phyloP scores from a whole-genome alignment of 331 rosid species.

The Quercus tomentella region DNA sequence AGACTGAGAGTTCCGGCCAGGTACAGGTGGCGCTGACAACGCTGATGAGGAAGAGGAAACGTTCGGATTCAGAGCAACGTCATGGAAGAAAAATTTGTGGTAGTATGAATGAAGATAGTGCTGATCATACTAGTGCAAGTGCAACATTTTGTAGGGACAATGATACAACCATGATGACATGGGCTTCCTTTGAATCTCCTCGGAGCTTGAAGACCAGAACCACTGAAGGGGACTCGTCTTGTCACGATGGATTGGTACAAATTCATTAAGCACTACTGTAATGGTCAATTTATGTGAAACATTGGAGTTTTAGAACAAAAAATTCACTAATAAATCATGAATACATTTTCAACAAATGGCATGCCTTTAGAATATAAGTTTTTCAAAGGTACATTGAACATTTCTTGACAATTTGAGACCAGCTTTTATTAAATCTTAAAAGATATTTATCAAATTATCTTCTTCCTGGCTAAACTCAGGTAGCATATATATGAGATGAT shows the following conservation, averaged over 20 bases:
- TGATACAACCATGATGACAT: constrained; percentile 35
- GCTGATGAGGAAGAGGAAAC: constrained; percentile 19
- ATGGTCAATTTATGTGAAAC: background rate
- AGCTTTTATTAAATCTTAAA: too few relatives aligned
- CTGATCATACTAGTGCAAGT: constrained; percentile 16
- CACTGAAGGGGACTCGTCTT: constrained; percentile 33
- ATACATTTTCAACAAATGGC: too few relatives aligned
- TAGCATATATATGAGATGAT: too few relatives aligned
- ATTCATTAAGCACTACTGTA: background rate
- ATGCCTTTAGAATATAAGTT: too few relatives aligned
- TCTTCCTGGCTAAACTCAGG: too few relatives aligned
- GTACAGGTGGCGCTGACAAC: background rate
- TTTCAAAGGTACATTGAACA: too few relatives aligned
- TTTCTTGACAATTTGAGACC: too few relatives aligned
- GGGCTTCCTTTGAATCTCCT: constrained; percentile 50
- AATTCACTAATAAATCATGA: too few relatives aligned
- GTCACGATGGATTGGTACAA: constrained; percentile 37
- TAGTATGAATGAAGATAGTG: constrained; percentile 23
- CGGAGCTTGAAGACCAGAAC: constrained; percentile 33
- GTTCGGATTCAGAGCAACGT: constrained; percentile 20
- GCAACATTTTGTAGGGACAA: constrained; percentile 34
- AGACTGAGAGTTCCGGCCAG: constrained; percentile 1
- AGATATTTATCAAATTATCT: too few relatives aligned
- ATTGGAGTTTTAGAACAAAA: background rate
- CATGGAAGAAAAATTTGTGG: constrained; percentile 21